Conservation (phyloP, 208 protist genomes). For the Trypanosoma brucei region DNA sequence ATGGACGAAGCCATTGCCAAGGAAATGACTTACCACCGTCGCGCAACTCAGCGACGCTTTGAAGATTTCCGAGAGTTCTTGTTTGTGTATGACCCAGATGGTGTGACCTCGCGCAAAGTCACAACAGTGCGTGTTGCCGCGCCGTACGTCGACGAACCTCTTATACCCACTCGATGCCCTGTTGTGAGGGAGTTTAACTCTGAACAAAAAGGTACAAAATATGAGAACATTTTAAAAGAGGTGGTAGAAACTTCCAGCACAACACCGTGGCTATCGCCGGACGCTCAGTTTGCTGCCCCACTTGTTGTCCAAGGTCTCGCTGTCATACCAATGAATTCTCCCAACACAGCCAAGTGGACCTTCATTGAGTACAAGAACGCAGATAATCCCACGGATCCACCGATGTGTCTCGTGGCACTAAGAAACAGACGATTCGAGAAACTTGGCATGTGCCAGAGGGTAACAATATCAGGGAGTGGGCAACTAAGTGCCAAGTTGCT, state of each 20-base stretch:
- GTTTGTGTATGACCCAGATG: conserved; percentile 71
- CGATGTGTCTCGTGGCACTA: conserved; percentile 56
- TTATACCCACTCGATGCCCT: conserved; percentile 57
- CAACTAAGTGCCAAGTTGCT: conserved; percentile 22
- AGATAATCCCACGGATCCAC: conserved; percentile 10
- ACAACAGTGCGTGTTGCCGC: conserved; percentile 50
- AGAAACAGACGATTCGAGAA: conserved; percentile 56
- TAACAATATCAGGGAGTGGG: conserved; percentile 48
- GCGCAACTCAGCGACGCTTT: conserved; percentile 66
- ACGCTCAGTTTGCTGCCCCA: conserved; percentile 45
- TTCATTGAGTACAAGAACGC: conserved; percentile 71
- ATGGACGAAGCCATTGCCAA: conserved; percentile 41
- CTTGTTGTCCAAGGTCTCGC: conserved; percentile 57
- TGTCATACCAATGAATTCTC: conserved; percentile 51
- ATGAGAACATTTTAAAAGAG: conserved; percentile 36
- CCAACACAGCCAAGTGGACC: conserved; percentile 73
- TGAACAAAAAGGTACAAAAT: conserved; percentile 32
- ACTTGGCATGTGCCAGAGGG: conserved; percentile 68
- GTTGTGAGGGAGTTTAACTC: conserved; percentile 64
- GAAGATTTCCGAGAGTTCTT: conserved; percentile 78
- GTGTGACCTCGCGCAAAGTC: conserved; percentile 45
- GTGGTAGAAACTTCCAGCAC: conserved; percentile 24
- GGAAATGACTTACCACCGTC: conserved; percentile 51
- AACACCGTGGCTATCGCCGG: conserved; percentile 46
- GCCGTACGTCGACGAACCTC: conserved; percentile 58